Base-by-base conservation (phyloP, 257 asterid genomes). In the Lycium barbarum region DNA sequence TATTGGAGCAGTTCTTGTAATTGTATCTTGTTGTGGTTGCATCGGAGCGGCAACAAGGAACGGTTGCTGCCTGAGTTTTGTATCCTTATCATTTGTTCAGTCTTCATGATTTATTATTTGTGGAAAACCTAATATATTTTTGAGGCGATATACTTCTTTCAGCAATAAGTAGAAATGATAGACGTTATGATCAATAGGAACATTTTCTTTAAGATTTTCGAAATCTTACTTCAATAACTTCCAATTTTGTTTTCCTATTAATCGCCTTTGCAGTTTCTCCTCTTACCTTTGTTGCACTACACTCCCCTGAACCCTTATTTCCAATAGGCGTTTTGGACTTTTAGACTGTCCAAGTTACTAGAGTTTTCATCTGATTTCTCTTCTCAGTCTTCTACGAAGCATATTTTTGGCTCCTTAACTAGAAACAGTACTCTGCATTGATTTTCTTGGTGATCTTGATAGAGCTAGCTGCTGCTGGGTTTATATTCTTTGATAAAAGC, bases 21-120 rank as follows among this genome's bases (percentile, higher is more conserved):
- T 97, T 81, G 84, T 95, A 86, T 92, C 98, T 63, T 97, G 95
- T 88, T 93, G 93, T 81, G 99, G 99, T 84, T 97, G 99, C 92
- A 92, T 97, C 85, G 95, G 94, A 84, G 83, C 97, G 1, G 86
- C 94, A 66, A 89, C 91, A 61, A 87, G 97, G 87, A 94, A 87
- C 43, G 97, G 97, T n/a, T 97, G 99, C 93, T 97, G 99, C 89
- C 91, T 97, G 88, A 89, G 91, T 86, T 94, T 97, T 92, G 99
- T 97, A 91, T 95, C 99, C 99, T 93, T 85, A 36, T 49, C 62
- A 47, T 63, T 81, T 13, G 45, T 68, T 45, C 53, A 35, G 2
- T 87, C 22, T 65, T 33, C 72, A 11, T 78, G 47, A 26, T 78
- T 8, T 1, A 15, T 53, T 53, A 13, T 53, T 10, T 78, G 33